Evolutionary conservation across 1,284 basidiomycete species (phyloP), one percentile per base, ranked within the genome.

Genomic region (Meira nashicola): DNA sequence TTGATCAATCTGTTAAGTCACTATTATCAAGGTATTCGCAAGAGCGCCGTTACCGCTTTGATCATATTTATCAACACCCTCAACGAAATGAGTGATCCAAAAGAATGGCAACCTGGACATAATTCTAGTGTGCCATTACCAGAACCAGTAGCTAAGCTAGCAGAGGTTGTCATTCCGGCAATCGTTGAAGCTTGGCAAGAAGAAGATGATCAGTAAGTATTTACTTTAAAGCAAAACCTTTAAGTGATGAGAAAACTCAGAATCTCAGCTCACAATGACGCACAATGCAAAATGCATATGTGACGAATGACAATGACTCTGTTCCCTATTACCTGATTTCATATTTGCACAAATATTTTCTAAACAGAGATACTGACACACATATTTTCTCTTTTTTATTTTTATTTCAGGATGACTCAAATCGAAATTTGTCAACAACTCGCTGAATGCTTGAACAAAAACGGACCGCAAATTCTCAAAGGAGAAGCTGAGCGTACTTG

Each of bases 11-110:
- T 95, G 54, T 83, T 97, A 39, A 82, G 86, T 28, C 92, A 96
- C 81, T 98, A 95, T 82, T 97, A 97, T 80, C 93, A 98, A 80
- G 95, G 94, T 39, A 96, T 98, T 80, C 85, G 95, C 73, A 98
- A 98, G 84, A 87, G 90, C 52, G 89, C 92, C 44, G 87, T 90
- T 6, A 88, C 92, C 47, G 89, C 91, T 15, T 83, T 98, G 49
- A 85, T 98, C 74, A 87, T 91, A 73, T 89, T 92, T 78, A 85
- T 97, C 70, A 85, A 90, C 79, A 92, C 90, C 1, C 92, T 94
- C 83, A 91, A 97, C 79, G 89, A 92, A 55, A 83, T 98, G 60
- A 89, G 88, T 63, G 84, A 88, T 63, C 86, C 88, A 23, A 82
- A 84, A 51, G 87, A 92, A 60, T 97, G 94, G 92, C 81, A 84